Percentiles rank a stretch among this genome's conserved stretches.
phyloP scores from a whole-genome alignment of 2,329 filamentous ascomycete species.

The Trichophaea hybrida region DNA sequence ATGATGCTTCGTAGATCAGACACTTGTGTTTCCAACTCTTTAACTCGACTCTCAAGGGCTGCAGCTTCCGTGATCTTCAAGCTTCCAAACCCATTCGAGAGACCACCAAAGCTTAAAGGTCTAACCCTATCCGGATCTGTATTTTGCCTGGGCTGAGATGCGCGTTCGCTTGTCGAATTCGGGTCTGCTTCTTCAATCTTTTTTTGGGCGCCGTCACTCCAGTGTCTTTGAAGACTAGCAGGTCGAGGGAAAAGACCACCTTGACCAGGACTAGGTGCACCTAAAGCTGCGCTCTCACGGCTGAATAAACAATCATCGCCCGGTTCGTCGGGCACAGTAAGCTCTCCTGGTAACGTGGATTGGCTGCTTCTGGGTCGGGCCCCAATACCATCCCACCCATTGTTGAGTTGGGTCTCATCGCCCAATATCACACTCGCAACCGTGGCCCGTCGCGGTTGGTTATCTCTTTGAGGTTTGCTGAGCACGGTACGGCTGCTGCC shows the following conservation, averaged over 20 bases:
- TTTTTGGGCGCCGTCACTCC: slow-evolving; percentile 21
- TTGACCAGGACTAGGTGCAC: neutral
- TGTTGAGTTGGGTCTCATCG: slow-evolving; percentile 7
- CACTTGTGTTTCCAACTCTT: slow-evolving; percentile 19
- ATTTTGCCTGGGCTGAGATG: neutral
- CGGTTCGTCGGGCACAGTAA: slow-evolving; percentile 11
- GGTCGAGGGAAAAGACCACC: slow-evolving; percentile 23
- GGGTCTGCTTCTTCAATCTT: slow-evolving; percentile 6
- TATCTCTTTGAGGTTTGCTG: slow-evolving; percentile 9
- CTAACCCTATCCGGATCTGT: slow-evolving; percentile 10
- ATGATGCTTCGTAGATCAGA: neutral
- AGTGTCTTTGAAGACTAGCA: slow-evolving; percentile 20
- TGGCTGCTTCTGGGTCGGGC: slow-evolving; percentile 20
- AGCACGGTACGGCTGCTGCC: slow-evolving; percentile 16
- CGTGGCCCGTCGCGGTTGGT: slow-evolving; percentile 17
- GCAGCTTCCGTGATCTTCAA: slow-evolving; percentile 25
- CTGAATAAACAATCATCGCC: slow-evolving; percentile 10
- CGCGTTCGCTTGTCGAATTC: neutral
- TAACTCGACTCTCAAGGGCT: slow-evolving; percentile 18
- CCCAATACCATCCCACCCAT: slow-evolving; percentile 8
- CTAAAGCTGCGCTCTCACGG: slow-evolving; percentile 7
- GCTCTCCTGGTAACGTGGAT: slow-evolving; percentile 13
- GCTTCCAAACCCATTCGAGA: slow-evolving; percentile 19
- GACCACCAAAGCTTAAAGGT: slow-evolving; percentile 15
- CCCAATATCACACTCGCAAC: slow-evolving; percentile 16